Percentiles rank a stretch among this genome's conserved stretches.
phyloP scores from a whole-genome alignment of 768 basidiomycete species.

The Cubamyces sp. region DNA sequence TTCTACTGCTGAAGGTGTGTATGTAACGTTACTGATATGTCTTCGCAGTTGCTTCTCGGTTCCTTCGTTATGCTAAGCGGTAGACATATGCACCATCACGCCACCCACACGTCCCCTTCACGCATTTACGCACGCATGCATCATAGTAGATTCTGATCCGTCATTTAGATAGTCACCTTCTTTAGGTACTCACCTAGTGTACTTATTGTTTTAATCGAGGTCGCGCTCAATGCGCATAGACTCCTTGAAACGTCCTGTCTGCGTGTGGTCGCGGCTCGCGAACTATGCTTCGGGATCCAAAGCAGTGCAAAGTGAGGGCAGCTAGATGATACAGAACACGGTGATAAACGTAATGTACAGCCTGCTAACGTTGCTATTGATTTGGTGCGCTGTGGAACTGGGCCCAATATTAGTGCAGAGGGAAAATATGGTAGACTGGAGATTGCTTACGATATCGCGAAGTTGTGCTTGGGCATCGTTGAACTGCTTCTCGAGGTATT shows the following conservation, averaged over 20 bases:
- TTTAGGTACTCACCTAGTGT: neutral
- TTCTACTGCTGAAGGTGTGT: neutral
- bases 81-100: constrained; percentile 31
- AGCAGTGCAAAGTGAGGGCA: neutral
- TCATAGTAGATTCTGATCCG: neutral
- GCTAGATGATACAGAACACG: constrained; percentile 10
- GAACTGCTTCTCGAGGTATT: constrained; percentile 93
- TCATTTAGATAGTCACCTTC: neutral
- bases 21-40: constrained; percentile 5
- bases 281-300: too few relatives aligned
- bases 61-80: constrained; percentile 72
- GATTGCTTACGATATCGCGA: constrained; percentile 68
- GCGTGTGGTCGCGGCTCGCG: too few relatives aligned
- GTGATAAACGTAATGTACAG: neutral
- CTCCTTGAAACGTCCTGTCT: too few relatives aligned
- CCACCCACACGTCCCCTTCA: too few relatives aligned
- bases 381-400: constrained; percentile 58
- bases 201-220: too few relatives aligned
- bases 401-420: neutral
- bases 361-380: constrained; percentile 26
- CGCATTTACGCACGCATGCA: neutral
- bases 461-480: constrained; percentile 88
- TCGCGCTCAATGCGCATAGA: too few relatives aligned
- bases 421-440: neutral
- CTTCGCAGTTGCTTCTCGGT: constrained; percentile 65